Base-by-base conservation (phyloP, 2,329 filamentous ascomycete species). In the Thielaviopsis punctulata region DNA sequence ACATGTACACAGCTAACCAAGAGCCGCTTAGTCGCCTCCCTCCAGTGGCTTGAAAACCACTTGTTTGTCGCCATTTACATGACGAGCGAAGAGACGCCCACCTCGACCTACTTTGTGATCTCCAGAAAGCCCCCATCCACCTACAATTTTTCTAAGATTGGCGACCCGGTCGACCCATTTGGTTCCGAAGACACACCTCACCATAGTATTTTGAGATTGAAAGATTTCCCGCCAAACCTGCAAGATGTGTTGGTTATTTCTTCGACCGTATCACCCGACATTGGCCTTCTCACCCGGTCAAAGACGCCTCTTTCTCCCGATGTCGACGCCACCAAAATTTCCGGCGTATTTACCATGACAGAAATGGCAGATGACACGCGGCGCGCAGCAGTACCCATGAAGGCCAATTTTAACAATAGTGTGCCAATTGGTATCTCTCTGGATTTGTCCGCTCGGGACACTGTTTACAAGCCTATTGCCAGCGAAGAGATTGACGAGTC, bases 21-120 rank as follows among this genome's bases (percentile, higher is more conserved):
- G 25, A 49, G 21, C 39, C 2, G 61, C 66, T 57, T 59, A 82
- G 86, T 93, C 2, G 86, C 87, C 3, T 83, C 84, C 15, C 73
- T 98, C 41, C 75, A 76, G 36, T 98, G 93, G 92, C 73, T 96
- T 19, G 85, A 92, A 61, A 95, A 92, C 59, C 70, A 93, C 59
- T 69, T 90, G 2, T 93, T 95, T 62, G 72, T 96, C 45, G 73
- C 82, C 52, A 77, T 92, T 21, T 83, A 95, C 65, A 86, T 84
- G n/a, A 69, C 74, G 25, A 72, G 73, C 52, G 74, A 76, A 39
- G 70, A 73, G 23, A 70, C 72, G 8, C 76, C 80, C 5, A 66
- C 76, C 23, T 87, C 85, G 1, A 72, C 75, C n/a, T 94, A 88
- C 61, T 82, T 93, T 62, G 71, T 94, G 51, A 80, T 95, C 53